Conservation (phyloP, 106 monocot genomes). For the Acorus gramineus region DNA sequence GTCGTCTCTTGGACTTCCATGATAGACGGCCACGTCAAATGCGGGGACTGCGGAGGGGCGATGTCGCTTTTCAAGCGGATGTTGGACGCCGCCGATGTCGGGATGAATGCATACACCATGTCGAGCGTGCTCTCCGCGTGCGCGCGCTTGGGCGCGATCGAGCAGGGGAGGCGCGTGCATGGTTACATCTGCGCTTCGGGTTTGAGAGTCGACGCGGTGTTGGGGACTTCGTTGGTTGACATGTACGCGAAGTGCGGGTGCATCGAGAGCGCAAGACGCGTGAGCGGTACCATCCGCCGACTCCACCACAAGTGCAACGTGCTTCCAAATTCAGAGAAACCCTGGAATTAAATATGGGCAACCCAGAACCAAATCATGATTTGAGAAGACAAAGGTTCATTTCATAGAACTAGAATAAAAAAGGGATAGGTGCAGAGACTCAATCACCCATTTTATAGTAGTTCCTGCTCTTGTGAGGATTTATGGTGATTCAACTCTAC, state of each 20-base stretch:
- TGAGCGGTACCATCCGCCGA: too few species aligned
- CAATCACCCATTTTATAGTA: too few species aligned
- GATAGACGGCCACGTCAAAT: conserved; percentile 5
- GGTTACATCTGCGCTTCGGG: conserved; percentile 15
- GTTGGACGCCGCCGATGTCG: neutral
- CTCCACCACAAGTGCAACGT: too few species aligned
- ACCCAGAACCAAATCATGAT: too few species aligned
- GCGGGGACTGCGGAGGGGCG: neutral
- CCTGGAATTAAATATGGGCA: too few species aligned
- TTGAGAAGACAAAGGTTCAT: too few species aligned
- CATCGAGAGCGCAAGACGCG: neutral
- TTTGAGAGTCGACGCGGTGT: conserved; percentile 16
- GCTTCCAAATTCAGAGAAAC: too few species aligned
- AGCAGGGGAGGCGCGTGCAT: conserved; percentile 15
- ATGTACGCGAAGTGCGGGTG: conserved; percentile 12
- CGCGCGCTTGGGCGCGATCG: conserved; percentile 5
- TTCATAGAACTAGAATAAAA: too few species aligned
- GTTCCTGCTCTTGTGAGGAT: too few species aligned
- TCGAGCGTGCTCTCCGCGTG: conserved; percentile 12
- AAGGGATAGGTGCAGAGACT: too few species aligned
- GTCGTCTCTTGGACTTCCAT: conserved; percentile 17
- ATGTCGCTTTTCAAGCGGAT: neutral
- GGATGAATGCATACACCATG: conserved; percentile 9
- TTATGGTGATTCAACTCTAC: too few species aligned
- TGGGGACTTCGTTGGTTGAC: neutral